phyloP scores from a whole-genome alignment of 2,329 filamentous ascomycete species.

The Cytospora piceicola region DNA sequence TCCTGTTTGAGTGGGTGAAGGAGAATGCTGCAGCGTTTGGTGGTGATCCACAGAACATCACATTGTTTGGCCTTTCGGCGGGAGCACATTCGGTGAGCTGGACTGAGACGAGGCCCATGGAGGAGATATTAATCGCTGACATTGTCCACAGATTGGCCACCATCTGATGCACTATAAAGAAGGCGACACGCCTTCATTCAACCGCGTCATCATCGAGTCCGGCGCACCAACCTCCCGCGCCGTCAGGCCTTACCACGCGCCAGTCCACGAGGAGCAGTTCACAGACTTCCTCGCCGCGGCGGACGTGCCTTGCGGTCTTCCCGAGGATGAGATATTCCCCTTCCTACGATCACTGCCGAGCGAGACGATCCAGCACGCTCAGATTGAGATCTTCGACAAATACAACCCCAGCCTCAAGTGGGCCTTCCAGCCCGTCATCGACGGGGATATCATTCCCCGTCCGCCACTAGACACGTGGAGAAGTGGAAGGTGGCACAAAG shows the following conservation, averaged over 20 bases:
- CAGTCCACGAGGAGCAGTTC: conserved; percentile 54
- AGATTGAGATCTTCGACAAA: conserved; percentile 40
- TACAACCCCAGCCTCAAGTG: conserved; percentile 45
- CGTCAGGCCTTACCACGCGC: conserved; percentile 47
- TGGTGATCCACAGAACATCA: conserved; percentile 54
- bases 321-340: conserved; percentile 49
- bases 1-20: conserved; percentile 57
- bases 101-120: not conserved
- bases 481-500: conserved; percentile 37
- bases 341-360: conserved; percentile 46
- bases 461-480: conserved; percentile 37
- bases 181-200: conserved; percentile 41
- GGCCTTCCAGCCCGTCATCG: conserved; percentile 61
- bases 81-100: conserved; percentile 54
- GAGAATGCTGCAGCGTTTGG: conserved; percentile 59
- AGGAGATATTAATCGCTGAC: not conserved
- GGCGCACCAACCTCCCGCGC: conserved; percentile 46
- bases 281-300: conserved; percentile 51
- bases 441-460: conserved; percentile 37
- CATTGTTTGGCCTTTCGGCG: conserved; percentile 53
- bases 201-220: conserved; percentile 45
- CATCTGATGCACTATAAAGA: conserved; percentile 52
- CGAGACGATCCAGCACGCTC: conserved; percentile 38
- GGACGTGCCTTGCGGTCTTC: conserved; percentile 47
- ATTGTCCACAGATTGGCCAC: conserved; percentile 53